Conservation (phyloP, 106 monocot genomes). For the Phalaenopsis aphrodite region DNA sequence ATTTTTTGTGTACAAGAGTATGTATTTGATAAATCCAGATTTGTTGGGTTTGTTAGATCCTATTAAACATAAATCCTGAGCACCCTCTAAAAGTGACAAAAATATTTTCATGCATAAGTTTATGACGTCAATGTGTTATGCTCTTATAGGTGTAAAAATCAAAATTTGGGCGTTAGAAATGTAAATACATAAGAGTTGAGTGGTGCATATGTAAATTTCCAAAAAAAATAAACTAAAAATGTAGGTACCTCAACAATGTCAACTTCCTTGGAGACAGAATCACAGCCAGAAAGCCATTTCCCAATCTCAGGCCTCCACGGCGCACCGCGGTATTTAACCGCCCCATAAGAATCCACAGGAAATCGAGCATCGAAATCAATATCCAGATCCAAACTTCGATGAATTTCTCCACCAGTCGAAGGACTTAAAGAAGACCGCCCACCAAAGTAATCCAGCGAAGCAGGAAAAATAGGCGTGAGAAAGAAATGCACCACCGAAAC, state of each 20-base stretch:
- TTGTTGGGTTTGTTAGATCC: too few relatives aligned
- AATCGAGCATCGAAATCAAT: conserved; percentile 23
- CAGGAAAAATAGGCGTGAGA: conserved; percentile 36
- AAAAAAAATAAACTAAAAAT: background rate
- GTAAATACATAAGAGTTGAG: too few relatives aligned
- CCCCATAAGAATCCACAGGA: conserved; percentile 33
- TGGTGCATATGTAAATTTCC: too few relatives aligned
- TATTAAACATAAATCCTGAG: too few relatives aligned
- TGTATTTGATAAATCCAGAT: too few relatives aligned
- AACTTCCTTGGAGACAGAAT: conserved; percentile 23
- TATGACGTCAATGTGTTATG: too few relatives aligned
- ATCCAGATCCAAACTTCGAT: conserved; percentile 3
- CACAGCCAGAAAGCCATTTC: conserved; percentile 69
- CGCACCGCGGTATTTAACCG: conserved; percentile 49
- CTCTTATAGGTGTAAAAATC: too few relatives aligned
- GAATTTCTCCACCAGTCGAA: background rate
- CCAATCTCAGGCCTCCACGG: conserved; percentile 83
- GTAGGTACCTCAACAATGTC: conserved; percentile 46
- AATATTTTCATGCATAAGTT: too few relatives aligned
- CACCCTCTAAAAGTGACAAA: too few relatives aligned
- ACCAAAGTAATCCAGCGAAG: conserved; percentile 37
- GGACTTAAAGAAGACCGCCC: conserved; percentile 11
- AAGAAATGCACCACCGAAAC: conserved; percentile 39
- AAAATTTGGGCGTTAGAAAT: too few relatives aligned
- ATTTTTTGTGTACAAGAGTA: too few relatives aligned